Evolutionary conservation across 108 stramenopile species (phyloP).

Genomic region (Conticribra guillardii): DNA sequence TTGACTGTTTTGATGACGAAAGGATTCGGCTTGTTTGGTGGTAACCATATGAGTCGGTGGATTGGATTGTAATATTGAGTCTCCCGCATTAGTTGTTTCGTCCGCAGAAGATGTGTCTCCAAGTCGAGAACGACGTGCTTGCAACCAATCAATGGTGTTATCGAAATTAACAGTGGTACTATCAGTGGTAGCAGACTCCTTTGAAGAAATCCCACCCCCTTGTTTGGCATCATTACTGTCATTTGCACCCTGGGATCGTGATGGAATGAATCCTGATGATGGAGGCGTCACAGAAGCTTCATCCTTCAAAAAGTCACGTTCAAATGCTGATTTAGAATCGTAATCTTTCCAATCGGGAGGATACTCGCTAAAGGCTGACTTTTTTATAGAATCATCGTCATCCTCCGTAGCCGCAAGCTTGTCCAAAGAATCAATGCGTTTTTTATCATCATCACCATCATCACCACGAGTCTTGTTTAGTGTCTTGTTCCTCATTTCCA

Average conservation of each 20-base stretch:
- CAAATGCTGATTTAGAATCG: slow-evolving; percentile 43
- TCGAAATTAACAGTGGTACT: slow-evolving; percentile 18
- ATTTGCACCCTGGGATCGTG: background rate
- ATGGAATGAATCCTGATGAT: slow-evolving; percentile 33
- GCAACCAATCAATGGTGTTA: slow-evolving; percentile 72
- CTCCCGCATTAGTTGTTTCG: background rate
- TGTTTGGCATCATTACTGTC: background rate
- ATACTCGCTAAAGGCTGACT: slow-evolving; percentile 19
- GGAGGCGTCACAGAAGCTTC: slow-evolving; percentile 35
- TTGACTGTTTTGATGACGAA: slow-evolving; percentile 41
- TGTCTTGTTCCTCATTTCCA: slow-evolving; percentile 5
- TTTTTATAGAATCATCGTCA: slow-evolving; percentile 1
- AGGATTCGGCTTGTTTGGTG: slow-evolving; percentile 38
- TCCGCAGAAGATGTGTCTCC: background rate
- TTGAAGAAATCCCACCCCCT: too few species aligned
- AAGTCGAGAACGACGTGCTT: slow-evolving; percentile 60
- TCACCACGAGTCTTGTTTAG: too few species aligned
- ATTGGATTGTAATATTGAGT: background rate
- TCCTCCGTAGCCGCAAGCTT: background rate
- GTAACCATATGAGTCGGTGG: slow-evolving; percentile 36
- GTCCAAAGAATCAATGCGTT: background rate
- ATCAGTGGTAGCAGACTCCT: background rate
- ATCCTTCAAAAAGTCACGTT: slow-evolving; percentile 47
- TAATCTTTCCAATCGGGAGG: slow-evolving; percentile 51
- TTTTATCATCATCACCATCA: slow-evolving; percentile 1